Base-by-base conservation (phyloP, 2,329 filamentous ascomycete species). In the Fusarium nanum region DNA sequence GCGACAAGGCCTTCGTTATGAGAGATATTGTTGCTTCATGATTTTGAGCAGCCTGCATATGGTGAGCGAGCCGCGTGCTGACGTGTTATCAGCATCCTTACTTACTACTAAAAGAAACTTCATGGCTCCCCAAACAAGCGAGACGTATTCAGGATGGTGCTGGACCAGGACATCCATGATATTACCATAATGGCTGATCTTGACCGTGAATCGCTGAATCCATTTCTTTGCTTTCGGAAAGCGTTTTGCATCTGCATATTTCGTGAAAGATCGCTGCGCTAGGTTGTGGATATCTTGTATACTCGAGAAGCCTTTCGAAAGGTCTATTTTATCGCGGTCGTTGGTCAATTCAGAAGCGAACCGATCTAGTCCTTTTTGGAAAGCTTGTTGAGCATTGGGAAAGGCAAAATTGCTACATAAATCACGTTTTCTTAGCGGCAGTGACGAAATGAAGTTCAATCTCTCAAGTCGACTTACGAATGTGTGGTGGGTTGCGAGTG, bases 61-160 rank as follows among this genome's bases (percentile, higher is more conserved):
- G 8, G 10, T 54, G 6, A 44, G 25, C 14, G 11, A 20, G 2
- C 32, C 7, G 4, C 7, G 7, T 3, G 13, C 6, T 6, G 5
- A 13, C 7, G 9, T 20, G 3, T 2, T 13, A 3, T 10, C 2
- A 10, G 7, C 12, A 1, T 5, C 3, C 27, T 20, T 48, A 49
- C 27, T 20, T 48, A 49, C 54, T 20, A 48, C 45, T 5, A 49
- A 7, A 1, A 56, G 2, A 7, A 40, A 7, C 5, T 56, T 56
- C 54, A 56, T 56, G 4, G 32, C 32, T 6, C 54, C 54, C 54
- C 54, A 56, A 1, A 12, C 44, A 27, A 56, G 54, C 2, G 54
- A 40, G 6, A 56, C 54, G 40, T 56, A 56, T 5, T 56, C 54
- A 6, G 54, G 54, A 34, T 56, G 30, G 8, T 56, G 44, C 2